Evolutionary conservation across 371 early-diverging fungal species (phyloP), one percentile per base, ranked within the genome.

Genomic region (Mycotypha africana): DNA sequence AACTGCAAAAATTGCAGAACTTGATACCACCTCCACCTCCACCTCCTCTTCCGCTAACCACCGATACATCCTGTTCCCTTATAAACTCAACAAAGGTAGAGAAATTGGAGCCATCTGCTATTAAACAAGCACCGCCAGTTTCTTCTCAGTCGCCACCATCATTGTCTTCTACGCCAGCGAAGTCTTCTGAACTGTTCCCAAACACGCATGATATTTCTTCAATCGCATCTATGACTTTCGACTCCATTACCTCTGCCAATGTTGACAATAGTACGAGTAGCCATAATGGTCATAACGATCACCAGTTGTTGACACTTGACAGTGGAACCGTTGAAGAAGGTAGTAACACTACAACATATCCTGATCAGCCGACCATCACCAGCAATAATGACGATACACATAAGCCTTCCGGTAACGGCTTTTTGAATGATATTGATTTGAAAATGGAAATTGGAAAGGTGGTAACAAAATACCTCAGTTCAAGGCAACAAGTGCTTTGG

Each of bases 391-490:
- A 28, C 11, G 28, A 28, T 11, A 28, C 28, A 8, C 28, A 8
- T 28, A n/a, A n/a, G n/a, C n/a, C n/a, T n/a, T n/a, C n/a, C n/a
- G n/a, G n/a, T n/a, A n/a, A n/a, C n/a, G 28, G 45, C 0, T 45
- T 24, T 26, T 44, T 50, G 16, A 56, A 55, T 16, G 71, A 68
- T 19, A 49, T 38, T 1, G 69, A 74, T 42, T 42, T 74, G n/a
- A 74, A 74, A 40, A 55, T 58, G 23, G 60, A 70, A 43, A 57
- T 70, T 3, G 62, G 75, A 7, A 68, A 65, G 42, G 54, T 70
- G 2, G 71, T 74, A 3, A 74, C 62, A 8, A 63, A 62, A 26
- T 56, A 64, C 31, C 49, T 70, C 16, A 66, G 59, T 41, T 37
- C 61, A 25, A 68, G 63, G 24, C 58, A 65, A 12, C 59, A 62